Percentiles rank a stretch among this genome's conserved stretches.
Conservation (phyloP, 73 alveolate genomes). For the Paramecium biaurelia region DNA sequence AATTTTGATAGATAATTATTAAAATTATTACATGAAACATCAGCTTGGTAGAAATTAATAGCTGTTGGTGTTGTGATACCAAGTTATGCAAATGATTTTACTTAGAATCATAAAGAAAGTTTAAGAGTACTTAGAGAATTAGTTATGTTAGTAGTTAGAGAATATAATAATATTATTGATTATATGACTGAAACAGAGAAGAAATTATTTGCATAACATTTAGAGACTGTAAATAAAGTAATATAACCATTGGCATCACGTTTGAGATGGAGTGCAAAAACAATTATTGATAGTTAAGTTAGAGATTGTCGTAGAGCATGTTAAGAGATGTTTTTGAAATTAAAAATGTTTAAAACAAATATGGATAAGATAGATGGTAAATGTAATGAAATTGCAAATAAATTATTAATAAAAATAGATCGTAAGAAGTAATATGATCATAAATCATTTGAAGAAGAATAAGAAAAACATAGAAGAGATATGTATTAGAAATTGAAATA, state of each 20-base stretch:
- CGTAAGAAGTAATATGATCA: conserved; percentile 76
- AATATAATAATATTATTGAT: conserved; percentile 82
- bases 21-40: conserved; percentile 78
- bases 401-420: conserved; percentile 69
- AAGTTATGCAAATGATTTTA: conserved; percentile 67
- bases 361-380: conserved; percentile 71
- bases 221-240: conserved; percentile 72
- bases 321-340: conserved; percentile 79
- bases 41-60: conserved; percentile 84
- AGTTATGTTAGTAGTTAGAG: conserved; percentile 91
- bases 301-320: conserved; percentile 83
- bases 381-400: conserved; percentile 75
- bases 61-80: conserved; percentile 83
- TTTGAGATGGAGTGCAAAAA: conserved; percentile 80
- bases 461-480: conserved; percentile 73
- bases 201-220: conserved; percentile 80
- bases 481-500: conserved; percentile 65
- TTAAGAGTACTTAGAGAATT: conserved; percentile 86
- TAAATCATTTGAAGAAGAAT: conserved; percentile 75
- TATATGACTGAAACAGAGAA: conserved; percentile 76
- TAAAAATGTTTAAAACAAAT: conserved; percentile 81
- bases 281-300: conserved; percentile 77
- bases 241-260: conserved; percentile 80
- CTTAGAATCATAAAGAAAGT: conserved; percentile 73
- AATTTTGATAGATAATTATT: conserved; percentile 81